phyloP scores from a whole-genome alignment of 495 filamentous ascomycete genomes.

The Talaromyces stipitatus region DNA sequence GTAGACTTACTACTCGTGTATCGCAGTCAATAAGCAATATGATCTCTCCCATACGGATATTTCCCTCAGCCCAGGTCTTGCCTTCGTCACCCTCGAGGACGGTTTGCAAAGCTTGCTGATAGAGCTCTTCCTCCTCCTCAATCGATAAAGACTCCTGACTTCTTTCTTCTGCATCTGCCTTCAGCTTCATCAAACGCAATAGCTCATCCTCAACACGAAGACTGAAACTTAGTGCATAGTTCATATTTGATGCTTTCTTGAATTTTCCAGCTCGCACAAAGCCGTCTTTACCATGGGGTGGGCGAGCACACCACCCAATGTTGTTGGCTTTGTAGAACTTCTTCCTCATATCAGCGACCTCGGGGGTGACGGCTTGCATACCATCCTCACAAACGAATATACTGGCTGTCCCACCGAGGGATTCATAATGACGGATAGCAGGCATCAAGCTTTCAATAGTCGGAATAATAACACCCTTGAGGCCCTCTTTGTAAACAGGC shows the following conservation, averaged over 20 bases:
- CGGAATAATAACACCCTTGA: slow-evolving; percentile 54
- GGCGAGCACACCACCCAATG: slow-evolving; percentile 54
- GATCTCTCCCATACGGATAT: slow-evolving; percentile 72
- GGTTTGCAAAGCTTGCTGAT: slow-evolving; percentile 39
- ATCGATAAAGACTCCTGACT: slow-evolving; percentile 30
- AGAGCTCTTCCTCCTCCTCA: slow-evolving; percentile 43
- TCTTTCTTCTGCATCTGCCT: slow-evolving; percentile 14
- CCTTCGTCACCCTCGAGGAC: slow-evolving; percentile 51
- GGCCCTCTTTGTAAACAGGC: slow-evolving; percentile 71
- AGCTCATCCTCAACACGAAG: slow-evolving; percentile 55
- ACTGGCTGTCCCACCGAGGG: slow-evolving; percentile 41
- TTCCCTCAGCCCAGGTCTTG: slow-evolving; percentile 70
- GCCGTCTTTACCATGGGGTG: slow-evolving; percentile 21
- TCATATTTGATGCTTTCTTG: slow-evolving; percentile 73
- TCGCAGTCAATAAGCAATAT: slow-evolving; percentile 69
- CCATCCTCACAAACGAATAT: slow-evolving; percentile 45
- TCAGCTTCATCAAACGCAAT: slow-evolving; percentile 21
- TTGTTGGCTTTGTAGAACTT: slow-evolving; percentile 60
- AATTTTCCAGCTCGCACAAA: slow-evolving; percentile 60
- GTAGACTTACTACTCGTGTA: slow-evolving; percentile 47
- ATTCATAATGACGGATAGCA: slow-evolving; percentile 60
- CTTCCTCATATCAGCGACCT: slow-evolving; percentile 47
- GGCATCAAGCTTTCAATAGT: slow-evolving; percentile 55
- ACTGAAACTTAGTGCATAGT: slow-evolving; percentile 53
- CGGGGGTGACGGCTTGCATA: slow-evolving; percentile 36